phyloP scores from a whole-genome alignment of 208 protist species.

The Trypanosoma boissoni region DNA sequence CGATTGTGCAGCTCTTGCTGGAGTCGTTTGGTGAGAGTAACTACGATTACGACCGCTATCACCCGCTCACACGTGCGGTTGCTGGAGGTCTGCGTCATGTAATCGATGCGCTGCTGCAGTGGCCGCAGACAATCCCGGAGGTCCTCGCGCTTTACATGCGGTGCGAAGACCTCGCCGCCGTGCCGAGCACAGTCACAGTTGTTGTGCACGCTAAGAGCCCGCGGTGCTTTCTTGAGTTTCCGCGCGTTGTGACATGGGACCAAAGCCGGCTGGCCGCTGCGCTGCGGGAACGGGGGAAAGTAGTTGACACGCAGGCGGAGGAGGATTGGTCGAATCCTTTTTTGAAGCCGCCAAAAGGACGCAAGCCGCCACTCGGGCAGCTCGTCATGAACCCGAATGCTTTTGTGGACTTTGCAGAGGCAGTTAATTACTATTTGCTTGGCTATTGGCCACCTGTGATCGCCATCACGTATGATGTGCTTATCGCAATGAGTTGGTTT shows the following conservation, averaged over 20 bases:
- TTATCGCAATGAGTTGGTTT: constrained; percentile 3
- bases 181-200: constrained; percentile 37
- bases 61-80: constrained; percentile 65
- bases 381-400: constrained; percentile 62
- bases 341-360: constrained; percentile 17
- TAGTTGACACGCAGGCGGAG: not conserved
- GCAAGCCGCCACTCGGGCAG: constrained; percentile 31
- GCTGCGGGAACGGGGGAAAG: constrained; percentile 16
- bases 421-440: constrained; percentile 30
- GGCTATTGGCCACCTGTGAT: constrained; percentile 21
- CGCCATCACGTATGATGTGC: constrained; percentile 1
- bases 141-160: constrained; percentile 43
- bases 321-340: constrained; percentile 53
- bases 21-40: constrained; percentile 21
- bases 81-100: constrained; percentile 31
- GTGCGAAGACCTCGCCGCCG: constrained; percentile 27
- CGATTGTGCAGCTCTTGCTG: constrained; percentile 20
- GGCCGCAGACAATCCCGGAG: constrained; percentile 36
- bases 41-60: constrained; percentile 38
- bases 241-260: constrained; percentile 19
- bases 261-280: constrained; percentile 31
- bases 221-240: constrained; percentile 32
- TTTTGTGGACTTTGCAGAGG: constrained; percentile 44
- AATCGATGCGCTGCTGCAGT: constrained; percentile 27
- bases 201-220: constrained; percentile 30